Conservation (phyloP, 83 land plant genomes). For the Picea abies region DNA sequence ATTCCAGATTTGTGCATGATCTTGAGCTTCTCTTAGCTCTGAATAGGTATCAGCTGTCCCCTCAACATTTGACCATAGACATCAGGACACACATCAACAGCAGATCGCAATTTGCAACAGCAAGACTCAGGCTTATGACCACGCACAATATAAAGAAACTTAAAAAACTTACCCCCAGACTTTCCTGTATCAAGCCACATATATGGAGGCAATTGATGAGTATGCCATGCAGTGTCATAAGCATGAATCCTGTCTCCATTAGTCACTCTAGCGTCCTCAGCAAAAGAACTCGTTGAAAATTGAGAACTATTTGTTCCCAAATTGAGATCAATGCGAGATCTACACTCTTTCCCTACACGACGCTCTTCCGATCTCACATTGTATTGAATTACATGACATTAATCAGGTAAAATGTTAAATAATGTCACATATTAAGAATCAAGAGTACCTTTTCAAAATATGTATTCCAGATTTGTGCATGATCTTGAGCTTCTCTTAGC, state of each 20-base stretch:
- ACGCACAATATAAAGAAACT: neutral
- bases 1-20: constrained; percentile 82
- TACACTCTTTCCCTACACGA: too few species aligned
- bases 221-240: constrained; percentile 19
- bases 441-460: constrained; percentile 84
- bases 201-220: constrained; percentile 18
- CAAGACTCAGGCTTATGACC: neutral
- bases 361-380: too few species aligned
- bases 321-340: constrained; percentile 13
- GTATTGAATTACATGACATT: neutral
- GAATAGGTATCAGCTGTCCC: constrained; percentile 72
- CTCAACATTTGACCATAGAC: constrained; percentile 28
- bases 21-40: constrained; percentile 82
- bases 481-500: constrained; percentile 81
- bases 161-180: constrained; percentile 19
- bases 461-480: constrained; percentile 78
- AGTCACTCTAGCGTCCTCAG: constrained; percentile 20
- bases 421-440: neutral
- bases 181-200: constrained; percentile 20
- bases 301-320: constrained; percentile 20
- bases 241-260: constrained; percentile 24
- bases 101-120: neutral
- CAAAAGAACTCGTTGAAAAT: constrained; percentile 11
- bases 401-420: neutral
- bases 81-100: neutral